Evolutionary conservation across 1,139 yeast genomes (phyloP).

Genomic region (Tardiomyces depauwii): DNA sequence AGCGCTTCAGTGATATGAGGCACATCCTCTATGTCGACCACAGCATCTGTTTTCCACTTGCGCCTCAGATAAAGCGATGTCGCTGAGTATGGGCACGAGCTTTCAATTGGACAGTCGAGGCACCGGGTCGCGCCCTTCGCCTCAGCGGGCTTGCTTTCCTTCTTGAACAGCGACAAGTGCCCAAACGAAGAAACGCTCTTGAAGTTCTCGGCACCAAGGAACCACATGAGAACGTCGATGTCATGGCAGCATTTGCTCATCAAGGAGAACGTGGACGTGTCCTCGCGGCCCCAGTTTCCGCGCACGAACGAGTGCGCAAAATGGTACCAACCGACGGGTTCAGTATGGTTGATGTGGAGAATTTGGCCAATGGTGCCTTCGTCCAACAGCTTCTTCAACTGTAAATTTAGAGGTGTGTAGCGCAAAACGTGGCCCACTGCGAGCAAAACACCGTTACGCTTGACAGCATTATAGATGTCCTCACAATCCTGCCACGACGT

Average conservation of each 20-base stretch:
- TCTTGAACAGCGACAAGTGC: slow-evolving; percentile 13
- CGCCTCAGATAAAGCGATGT: slow-evolving; percentile 14
- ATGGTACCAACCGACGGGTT: slow-evolving; percentile 22
- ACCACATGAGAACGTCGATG: slow-evolving; percentile 18
- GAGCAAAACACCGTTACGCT: slow-evolving; percentile 14
- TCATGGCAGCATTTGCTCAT: slow-evolving; percentile 23
- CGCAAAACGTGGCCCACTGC: slow-evolving; percentile 22
- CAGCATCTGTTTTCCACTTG: slow-evolving; percentile 4
- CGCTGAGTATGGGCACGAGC: slow-evolving; percentile 17
- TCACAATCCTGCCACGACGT: slow-evolving; percentile 16
- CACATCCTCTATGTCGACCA: slow-evolving; percentile 6
- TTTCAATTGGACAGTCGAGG: slow-evolving; percentile 13
- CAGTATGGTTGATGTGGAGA: slow-evolving; percentile 19
- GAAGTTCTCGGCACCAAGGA: slow-evolving; percentile 15
- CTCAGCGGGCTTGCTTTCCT: slow-evolving; percentile 15
- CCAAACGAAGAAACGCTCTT: slow-evolving; percentile 17
- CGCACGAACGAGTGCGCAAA: slow-evolving; percentile 23
- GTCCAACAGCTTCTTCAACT: slow-evolving; percentile 14
- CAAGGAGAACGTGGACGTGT: slow-evolving; percentile 16
- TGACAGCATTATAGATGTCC: slow-evolving; percentile 15
- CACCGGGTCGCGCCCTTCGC: slow-evolving; percentile 15
- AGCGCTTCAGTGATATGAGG: slow-evolving; percentile 14
- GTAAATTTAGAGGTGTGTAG: slow-evolving; percentile 20
- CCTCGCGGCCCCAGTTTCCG: slow-evolving; percentile 18
- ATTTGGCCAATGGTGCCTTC: slow-evolving; percentile 16